Conservation (phyloP, 2,329 filamentous ascomycete genomes). For the Stenocarpella maydis region DNA sequence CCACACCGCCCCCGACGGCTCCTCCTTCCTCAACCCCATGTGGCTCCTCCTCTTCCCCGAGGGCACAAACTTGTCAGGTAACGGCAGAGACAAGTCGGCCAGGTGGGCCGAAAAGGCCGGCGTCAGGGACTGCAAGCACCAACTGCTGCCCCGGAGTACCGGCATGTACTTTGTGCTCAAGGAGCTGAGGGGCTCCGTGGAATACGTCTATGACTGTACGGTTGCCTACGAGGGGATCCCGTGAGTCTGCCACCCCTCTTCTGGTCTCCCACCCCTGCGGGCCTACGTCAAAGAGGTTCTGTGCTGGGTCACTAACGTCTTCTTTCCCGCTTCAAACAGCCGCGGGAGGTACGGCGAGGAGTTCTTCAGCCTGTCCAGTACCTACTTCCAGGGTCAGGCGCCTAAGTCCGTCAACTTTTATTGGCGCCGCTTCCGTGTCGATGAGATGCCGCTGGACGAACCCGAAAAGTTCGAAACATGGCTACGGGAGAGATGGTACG, state of each 20-base stretch:
- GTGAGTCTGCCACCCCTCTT: conserved; percentile 64
- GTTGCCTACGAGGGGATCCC: conserved; percentile 94
- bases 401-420: conserved; percentile 97
- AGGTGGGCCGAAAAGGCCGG: conserved; percentile 81
- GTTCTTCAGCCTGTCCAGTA: conserved; percentile 85
- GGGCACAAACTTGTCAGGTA: conserved; percentile 80
- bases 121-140: conserved; percentile 75
- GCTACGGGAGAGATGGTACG: conserved; percentile 86
- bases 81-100: conserved; percentile 74
- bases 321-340: conserved; percentile 48
- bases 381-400: conserved; percentile 86
- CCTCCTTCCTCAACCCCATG: conserved; percentile 76
- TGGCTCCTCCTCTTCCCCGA: conserved; percentile 91
- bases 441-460: conserved; percentile 81
- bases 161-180: conserved; percentile 82
- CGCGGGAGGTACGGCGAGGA: conserved; percentile 88
- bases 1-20: conserved; percentile 62
- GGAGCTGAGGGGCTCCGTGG: conserved; percentile 76
- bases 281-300: not conserved
- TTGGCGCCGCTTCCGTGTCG: conserved; percentile 86
- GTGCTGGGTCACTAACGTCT: not conserved
- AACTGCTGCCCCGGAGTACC: conserved; percentile 81
- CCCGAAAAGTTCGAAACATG: conserved; percentile 81
- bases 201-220: conserved; percentile 92
- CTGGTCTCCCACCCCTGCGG: too few relatives aligned